Conservation (phyloP, 2,329 filamentous ascomycete species). For the Geoglossum cookeanum region DNA sequence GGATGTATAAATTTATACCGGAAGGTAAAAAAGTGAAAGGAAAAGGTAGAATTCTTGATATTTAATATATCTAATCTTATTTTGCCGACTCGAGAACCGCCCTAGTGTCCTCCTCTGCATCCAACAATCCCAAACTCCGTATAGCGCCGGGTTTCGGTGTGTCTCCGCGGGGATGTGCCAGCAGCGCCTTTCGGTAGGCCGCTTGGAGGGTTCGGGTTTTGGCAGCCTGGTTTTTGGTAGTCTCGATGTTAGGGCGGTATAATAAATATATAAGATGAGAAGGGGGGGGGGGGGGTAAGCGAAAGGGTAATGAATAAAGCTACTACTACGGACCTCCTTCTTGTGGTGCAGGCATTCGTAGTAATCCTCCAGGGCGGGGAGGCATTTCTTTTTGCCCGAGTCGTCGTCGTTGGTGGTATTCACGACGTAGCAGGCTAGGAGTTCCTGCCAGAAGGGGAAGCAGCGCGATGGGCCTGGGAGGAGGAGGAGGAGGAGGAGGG, state of each 20-base stretch:
- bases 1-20: too few species aligned
- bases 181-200: constrained; percentile 66
- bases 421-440: constrained; percentile 93
- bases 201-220: constrained; percentile 62
- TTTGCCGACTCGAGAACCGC: constrained; percentile 24
- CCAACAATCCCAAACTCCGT: constrained; percentile 65
- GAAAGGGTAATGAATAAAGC: not conserved
- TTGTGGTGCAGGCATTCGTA: constrained; percentile 97
- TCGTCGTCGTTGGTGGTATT: constrained; percentile 67
- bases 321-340: constrained; percentile 63
- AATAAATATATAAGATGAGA: not conserved
- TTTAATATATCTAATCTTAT: not conserved
- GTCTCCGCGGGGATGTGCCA: constrained; percentile 57
- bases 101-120: constrained; percentile 64
- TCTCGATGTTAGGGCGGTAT: not conserved
- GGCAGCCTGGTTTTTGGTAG: constrained; percentile 37
- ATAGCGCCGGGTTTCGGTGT: constrained; percentile 72
- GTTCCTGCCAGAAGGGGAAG: constrained; percentile 99
- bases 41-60: not conserved
- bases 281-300: not conserved
- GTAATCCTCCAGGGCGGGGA: constrained; percentile 78
- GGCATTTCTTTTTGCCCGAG: constrained; percentile 73
- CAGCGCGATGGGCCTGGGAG: constrained; percentile 51
- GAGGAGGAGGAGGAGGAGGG: too few species aligned
- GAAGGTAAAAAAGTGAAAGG: not conserved